phyloP scores from a whole-genome alignment of 177 flowering plant species.

The Vitis hybrid region DNA sequence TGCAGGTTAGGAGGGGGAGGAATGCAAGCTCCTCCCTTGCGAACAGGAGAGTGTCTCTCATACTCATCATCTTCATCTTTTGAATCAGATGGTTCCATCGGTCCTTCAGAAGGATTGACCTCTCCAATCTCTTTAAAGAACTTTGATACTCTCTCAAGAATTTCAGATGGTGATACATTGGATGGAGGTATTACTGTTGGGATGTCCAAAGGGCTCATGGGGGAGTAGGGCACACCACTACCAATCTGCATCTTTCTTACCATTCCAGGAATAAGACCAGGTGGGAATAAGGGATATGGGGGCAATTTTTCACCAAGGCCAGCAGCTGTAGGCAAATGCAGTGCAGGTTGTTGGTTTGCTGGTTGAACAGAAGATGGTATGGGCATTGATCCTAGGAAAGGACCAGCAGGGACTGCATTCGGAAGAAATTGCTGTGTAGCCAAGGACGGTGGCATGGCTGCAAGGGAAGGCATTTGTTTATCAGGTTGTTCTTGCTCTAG shows the following conservation, averaged over 20 bases:
- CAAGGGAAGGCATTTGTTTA: slow-evolving; percentile 34
- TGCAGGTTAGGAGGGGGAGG: slow-evolving; percentile 89
- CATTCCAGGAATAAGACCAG: slow-evolving; percentile 99
- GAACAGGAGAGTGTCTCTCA: slow-evolving; percentile 65
- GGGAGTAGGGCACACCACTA: slow-evolving; percentile 98
- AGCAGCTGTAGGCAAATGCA: slow-evolving; percentile 38
- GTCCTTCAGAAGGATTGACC: slow-evolving; percentile 94
- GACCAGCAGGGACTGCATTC: slow-evolving; percentile 33
- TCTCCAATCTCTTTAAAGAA: slow-evolving; percentile 96
- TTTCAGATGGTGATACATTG: slow-evolving; percentile 59
- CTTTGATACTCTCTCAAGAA: slow-evolving; percentile 84
- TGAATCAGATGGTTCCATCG: slow-evolving; percentile 52
- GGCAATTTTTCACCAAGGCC: slow-evolving; percentile 64
- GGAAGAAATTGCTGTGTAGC: slow-evolving; percentile 56
- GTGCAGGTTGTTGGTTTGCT: slow-evolving; percentile 38
- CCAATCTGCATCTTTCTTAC: slow-evolving; percentile 98
- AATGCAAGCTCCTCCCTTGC: slow-evolving; percentile 97
- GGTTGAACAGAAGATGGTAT: slow-evolving; percentile 48
- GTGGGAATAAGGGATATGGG: slow-evolving; percentile 93
- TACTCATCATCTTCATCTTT: slow-evolving; percentile 66
- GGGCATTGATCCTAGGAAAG: slow-evolving; percentile 54
- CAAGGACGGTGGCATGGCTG: slow-evolving; percentile 30
- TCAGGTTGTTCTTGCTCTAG: slow-evolving; percentile 53
- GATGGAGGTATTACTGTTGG: slow-evolving; percentile 96
- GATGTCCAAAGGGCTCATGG: slow-evolving; percentile 96